phyloP scores from a whole-genome alignment of 768 basidiomycete genomes.

The Hypholoma sublateritium region DNA sequence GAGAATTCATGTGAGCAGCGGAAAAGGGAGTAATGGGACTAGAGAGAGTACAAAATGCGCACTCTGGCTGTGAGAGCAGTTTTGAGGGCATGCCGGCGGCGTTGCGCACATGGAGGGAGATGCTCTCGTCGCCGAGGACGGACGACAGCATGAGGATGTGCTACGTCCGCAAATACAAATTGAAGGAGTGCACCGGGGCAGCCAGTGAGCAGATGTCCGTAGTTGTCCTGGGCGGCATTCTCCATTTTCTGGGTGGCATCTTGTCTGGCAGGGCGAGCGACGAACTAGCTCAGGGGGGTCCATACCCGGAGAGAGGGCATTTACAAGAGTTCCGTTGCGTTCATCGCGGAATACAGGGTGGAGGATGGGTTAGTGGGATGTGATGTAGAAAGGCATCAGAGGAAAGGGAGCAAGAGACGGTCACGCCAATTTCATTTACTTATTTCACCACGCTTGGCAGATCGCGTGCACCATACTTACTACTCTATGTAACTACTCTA shows the following conservation, averaged over 20 bases:
- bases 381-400: constrained; percentile 8
- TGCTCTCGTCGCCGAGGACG: constrained; percentile 78
- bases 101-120: constrained; percentile 75
- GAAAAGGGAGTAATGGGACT: constrained; percentile 17
- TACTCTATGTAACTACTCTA: no score
- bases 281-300: constrained; percentile 30
- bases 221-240: constrained; percentile 83
- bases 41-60: constrained; percentile 35
- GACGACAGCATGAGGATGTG: constrained; percentile 91
- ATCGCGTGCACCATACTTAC: constrained; percentile 58
- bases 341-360: constrained; percentile 54
- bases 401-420: constrained; percentile 15
- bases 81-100: constrained; percentile 96
- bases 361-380: neutral
- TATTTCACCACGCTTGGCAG: constrained; percentile 42
- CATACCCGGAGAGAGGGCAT: constrained; percentile 89
- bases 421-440: constrained; percentile 16
- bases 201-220: constrained; percentile 52
- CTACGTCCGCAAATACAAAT: constrained; percentile 60
- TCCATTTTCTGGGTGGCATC: constrained; percentile 91
- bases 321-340: constrained; percentile 87
- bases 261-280: constrained; percentile 55
- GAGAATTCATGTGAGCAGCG: constrained; percentile 20
- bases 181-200: constrained; percentile 12
- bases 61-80: constrained; percentile 91